Conservation (phyloP, 2,329 filamentous ascomycete genomes). For the Apiospora marii region DNA sequence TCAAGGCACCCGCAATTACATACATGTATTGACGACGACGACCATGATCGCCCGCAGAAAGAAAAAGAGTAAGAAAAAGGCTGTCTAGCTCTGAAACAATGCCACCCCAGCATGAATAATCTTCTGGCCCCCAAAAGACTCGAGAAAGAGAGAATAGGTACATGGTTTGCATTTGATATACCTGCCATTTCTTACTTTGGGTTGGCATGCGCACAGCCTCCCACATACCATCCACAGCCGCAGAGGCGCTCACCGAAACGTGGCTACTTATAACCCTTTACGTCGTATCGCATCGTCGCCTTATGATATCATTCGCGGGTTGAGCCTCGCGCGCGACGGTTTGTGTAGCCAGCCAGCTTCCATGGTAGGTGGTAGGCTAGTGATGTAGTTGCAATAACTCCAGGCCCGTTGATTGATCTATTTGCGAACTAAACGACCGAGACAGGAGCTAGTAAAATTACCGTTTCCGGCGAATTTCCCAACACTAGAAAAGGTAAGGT, state of each 20-base stretch:
- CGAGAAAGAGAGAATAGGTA: not conserved
- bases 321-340: not conserved
- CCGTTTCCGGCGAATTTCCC: not conserved
- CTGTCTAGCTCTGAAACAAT: not conserved
- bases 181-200: not conserved
- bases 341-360: not conserved
- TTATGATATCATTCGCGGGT: constrained; percentile 1
- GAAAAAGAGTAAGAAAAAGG: not conserved
- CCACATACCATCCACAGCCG: not conserved
- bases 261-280: constrained; percentile 1
- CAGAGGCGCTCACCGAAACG: not conserved
- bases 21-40: not conserved
- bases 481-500: not conserved
- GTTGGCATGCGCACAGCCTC: not conserved
- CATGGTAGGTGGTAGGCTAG: no score
- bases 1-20: not conserved
- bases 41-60: not conserved
- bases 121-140: not conserved
- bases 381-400: not conserved
- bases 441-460: not conserved
- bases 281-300: not conserved
- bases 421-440: not conserved
- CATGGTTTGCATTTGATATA: not conserved
- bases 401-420: not conserved
- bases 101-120: not conserved